A percentile compares a stretch with the other conserved stretches of the same genome.
These are phyloP conservation scores for Cubamyces lactineus DNA, from an alignment of 768 basidiomycete genomes.

Conservation along the genomic window DNA sequence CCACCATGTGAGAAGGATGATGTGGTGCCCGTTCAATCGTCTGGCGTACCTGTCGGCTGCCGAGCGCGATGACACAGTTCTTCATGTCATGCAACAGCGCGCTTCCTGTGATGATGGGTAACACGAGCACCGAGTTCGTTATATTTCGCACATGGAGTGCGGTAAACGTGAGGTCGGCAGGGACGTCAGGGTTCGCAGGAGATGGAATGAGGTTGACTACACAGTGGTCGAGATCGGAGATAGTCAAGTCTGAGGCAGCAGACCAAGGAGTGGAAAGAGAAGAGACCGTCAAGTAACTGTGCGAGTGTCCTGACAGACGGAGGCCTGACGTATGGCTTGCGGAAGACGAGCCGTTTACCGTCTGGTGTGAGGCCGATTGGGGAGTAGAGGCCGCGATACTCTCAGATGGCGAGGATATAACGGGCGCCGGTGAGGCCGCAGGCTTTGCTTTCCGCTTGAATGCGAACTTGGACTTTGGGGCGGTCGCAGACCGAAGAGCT, in stretches of 20 bases:
- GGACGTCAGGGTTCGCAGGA: constrained; percentile 7
- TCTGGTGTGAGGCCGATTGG: background rate
- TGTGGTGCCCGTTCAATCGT: background rate
- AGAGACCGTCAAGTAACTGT: constrained; percentile 49
- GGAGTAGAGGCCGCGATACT: background rate
- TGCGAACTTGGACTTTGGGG: constrained; percentile 63
- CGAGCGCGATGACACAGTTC: constrained; percentile 66
- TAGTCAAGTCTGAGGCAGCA: constrained; percentile 54
- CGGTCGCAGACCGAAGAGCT: constrained; percentile 46
- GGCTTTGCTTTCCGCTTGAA: constrained; percentile 58
- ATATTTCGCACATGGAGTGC: constrained; percentile 70
- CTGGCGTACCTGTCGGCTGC: constrained; percentile 75
- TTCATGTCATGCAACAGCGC: constrained; percentile 68
- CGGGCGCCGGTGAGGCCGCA: background rate
- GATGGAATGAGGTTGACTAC: constrained; percentile 65
- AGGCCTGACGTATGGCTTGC: constrained; percentile 32
- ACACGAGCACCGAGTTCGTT: constrained; percentile 60
- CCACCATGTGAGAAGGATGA: background rate
- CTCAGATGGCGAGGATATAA: background rate
- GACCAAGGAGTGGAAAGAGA: constrained; percentile 42
- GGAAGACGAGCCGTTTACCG: background rate
- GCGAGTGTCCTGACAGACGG: constrained; percentile 49
- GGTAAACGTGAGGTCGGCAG: constrained; percentile 39
- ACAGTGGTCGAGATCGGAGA: constrained; percentile 69
- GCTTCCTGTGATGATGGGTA: constrained; percentile 71